A percentile compares a stretch with the other conserved stretches of the same genome.
phyloP scores from a whole-genome alignment of 305 asterid genomes.

The Euphrasia arctica region DNA sequence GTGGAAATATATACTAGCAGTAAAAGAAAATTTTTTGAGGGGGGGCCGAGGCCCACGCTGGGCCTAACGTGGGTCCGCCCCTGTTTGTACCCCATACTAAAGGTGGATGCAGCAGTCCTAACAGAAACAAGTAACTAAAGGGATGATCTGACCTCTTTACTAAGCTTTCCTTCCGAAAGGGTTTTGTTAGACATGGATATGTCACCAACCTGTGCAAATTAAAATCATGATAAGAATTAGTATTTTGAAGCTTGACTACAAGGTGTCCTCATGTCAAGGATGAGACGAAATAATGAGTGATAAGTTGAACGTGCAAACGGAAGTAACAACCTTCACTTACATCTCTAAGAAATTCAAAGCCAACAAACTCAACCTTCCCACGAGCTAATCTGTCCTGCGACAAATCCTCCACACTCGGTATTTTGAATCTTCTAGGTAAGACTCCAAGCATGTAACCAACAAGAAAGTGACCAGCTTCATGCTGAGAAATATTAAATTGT shows the following conservation, averaged over 20 bases:
- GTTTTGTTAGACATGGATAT: conserved; percentile 28
- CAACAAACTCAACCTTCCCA: conserved; percentile 60
- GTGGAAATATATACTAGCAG: too few relatives aligned
- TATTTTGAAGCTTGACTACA: too few relatives aligned
- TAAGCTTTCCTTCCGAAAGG: conserved; percentile 32
- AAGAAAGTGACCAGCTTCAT: conserved; percentile 90
- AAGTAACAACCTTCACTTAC: conserved; percentile 34
- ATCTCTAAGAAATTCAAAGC: conserved; percentile 63
- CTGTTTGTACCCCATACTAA: background rate
- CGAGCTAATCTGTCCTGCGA: conserved; percentile 45
- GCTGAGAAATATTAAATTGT: conserved; percentile 42
- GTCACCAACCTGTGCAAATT: conserved; percentile 39
- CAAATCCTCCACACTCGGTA: conserved; percentile 60
- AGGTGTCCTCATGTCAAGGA: too few relatives aligned
- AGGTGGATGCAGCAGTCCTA: background rate
- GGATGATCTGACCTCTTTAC: conserved; percentile 36
- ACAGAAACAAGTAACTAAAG: background rate
- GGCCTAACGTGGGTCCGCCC: too few relatives aligned
- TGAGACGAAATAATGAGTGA: too few relatives aligned
- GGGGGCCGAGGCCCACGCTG: too few relatives aligned
- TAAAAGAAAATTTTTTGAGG: too few relatives aligned
- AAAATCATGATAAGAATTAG: conserved; percentile 14
- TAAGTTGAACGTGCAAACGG: conserved; percentile 1
- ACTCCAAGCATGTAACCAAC: conserved; percentile 78
- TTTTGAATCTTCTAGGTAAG: conserved; percentile 59